A percentile compares a stretch with the other conserved stretches of the same genome.
Conservation (phyloP, 73 alveolate genomes). For the Tetrahymena elliotti region DNA sequence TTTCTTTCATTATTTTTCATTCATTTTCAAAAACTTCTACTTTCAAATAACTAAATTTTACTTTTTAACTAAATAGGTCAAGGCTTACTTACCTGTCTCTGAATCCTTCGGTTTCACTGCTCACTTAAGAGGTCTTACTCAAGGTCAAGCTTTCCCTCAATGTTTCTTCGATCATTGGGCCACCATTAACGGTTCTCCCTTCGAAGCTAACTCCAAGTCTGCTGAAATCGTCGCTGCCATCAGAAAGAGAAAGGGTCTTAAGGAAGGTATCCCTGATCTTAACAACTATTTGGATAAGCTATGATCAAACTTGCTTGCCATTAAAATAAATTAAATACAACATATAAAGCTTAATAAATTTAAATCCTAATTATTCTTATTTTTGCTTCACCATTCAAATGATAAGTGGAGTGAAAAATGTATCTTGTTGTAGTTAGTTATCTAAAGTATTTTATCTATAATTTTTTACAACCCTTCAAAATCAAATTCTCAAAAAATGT, state of each 20-base stretch:
- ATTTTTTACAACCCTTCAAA: background rate
- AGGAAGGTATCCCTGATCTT: slow-evolving; percentile 78
- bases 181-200: slow-evolving; percentile 46
- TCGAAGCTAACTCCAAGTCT: slow-evolving; percentile 65
- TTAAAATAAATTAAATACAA: background rate
- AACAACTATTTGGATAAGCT: slow-evolving; percentile 81
- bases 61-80: slow-evolving; percentile 30
- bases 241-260: slow-evolving; percentile 92
- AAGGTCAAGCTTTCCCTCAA: slow-evolving; percentile 99
- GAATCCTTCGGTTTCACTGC: slow-evolving; percentile 99
- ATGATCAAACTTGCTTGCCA: slow-evolving; percentile 29
- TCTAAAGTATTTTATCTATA: background rate
- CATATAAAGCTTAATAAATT: background rate
- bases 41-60: background rate
- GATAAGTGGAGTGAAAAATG: background rate
- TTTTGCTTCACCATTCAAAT: background rate
- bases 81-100: slow-evolving; percentile 98
- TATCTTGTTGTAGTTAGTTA: background rate
- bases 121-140: slow-evolving; percentile 90
- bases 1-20: background rate
- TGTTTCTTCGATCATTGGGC: slow-evolving; percentile 99
- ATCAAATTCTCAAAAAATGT: background rate
- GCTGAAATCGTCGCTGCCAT: slow-evolving; percentile 59
- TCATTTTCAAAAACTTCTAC: background rate
- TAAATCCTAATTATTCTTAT: background rate